These are phyloP conservation scores for Xerocomellus intermedius DNA, from an alignment of 768 basidiomycete genomes.

Conservation along the genomic window DNA sequence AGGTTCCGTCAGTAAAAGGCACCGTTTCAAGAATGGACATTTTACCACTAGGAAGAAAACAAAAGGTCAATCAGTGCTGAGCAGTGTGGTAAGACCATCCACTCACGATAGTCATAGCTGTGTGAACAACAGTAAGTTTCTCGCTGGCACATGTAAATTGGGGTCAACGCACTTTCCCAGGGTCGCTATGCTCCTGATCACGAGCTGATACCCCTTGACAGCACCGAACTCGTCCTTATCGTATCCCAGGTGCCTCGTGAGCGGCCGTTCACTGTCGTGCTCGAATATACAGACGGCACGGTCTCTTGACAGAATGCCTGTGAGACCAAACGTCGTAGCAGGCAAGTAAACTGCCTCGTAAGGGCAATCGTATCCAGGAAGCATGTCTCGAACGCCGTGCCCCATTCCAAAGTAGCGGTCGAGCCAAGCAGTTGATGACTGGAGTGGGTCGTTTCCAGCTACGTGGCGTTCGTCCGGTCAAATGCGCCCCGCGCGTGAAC, in stretches of 20 bases:
- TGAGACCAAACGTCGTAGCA: constrained; percentile 48
- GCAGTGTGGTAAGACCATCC: background rate
- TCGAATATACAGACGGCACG: constrained; percentile 67
- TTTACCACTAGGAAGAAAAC: constrained; percentile 31
- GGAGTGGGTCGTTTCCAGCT: constrained; percentile 63
- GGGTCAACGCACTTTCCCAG: constrained; percentile 55
- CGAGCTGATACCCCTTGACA: constrained; percentile 57
- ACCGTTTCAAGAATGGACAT: background rate
- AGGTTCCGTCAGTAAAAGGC: constrained; percentile 5
- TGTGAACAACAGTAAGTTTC: background rate
- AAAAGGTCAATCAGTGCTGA: background rate
- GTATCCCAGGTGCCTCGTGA: constrained; percentile 57
- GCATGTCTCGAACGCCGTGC: constrained; percentile 50
- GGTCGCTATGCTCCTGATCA: constrained; percentile 55
- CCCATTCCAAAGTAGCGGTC: constrained; percentile 69
- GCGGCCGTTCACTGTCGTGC: constrained; percentile 54
- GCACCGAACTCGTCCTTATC: constrained; percentile 56
- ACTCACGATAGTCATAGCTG: constrained; percentile 57
- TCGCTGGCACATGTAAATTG: background rate
- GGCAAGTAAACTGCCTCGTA: constrained; percentile 59
- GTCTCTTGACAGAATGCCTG: constrained; percentile 44
- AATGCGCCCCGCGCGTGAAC: background rate
- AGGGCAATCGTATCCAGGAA: constrained; percentile 69
- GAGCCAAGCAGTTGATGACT: constrained; percentile 59
- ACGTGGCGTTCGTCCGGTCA: background rate